Base-by-base conservation (phyloP, 225 moss, liverwort and hornwort species). In the Takakia lepidozioides region DNA sequence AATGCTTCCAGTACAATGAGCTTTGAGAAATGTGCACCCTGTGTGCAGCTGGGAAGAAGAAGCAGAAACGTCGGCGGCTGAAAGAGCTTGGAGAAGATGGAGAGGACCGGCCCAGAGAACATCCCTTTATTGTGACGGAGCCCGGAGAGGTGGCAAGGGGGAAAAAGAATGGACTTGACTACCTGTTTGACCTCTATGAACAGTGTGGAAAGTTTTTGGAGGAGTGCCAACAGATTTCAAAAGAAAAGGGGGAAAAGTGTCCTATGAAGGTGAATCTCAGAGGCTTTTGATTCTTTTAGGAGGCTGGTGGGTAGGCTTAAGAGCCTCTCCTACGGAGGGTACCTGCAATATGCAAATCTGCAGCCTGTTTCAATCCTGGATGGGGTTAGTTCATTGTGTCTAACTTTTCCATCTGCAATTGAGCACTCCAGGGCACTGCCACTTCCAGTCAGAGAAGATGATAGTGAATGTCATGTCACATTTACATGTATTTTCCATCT, bases 241-340 rank as follows among this genome's bases (percentile, higher is more conserved):
- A 73, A 29, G 82, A 82, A 23, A 82, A 82, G 42, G 82, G 82
- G 60, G 82, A 82, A 57, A 82, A 82, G 40, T 82, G 82, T 47
- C 82, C 82, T 11, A 82, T 76, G 15, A 82, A 82, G 76, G 81
- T 82, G 57, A 29, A 17, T 19, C 28, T 22, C 38, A 32, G 7
- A 6, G 8, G 7, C 8, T 32, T 11, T 32, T 32, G 7, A 11
- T 32, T 7, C 32, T 32, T 11, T 11, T 32, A 6, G 32, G 11
- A 32, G 32, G 11, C 11, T 32, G 8, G 11, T 32, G 32, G 32
- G 32, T 0, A 32, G n/a, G n/a, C n/a, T n/a, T n/a, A n/a, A n/a
- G n/a, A n/a, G n/a, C n/a, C n/a, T n/a, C n/a, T n/a, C n/a, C n/a
- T n/a, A n/a, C n/a, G n/a, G n/a, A n/a, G n/a, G n/a, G n/a, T n/a